Evolutionary conservation across 1,139 yeast species (phyloP).

Genomic region (Blastobotrys arbuscula): DNA sequence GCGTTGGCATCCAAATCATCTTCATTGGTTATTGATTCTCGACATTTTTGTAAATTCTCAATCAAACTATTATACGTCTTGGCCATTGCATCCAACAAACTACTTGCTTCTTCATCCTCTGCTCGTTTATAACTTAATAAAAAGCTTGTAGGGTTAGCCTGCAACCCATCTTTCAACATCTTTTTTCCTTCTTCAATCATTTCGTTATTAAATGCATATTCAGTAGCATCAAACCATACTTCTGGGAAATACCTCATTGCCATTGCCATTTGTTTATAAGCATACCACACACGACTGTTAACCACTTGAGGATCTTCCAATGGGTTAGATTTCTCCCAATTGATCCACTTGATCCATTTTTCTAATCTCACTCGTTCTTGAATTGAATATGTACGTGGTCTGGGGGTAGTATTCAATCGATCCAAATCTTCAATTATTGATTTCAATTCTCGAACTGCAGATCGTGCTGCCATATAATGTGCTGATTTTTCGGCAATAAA

Average conservation of each 20-base stretch:
- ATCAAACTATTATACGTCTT: constrained; percentile 49
- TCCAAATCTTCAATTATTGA: constrained; percentile 47
- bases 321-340: constrained; percentile 71
- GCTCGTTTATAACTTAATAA: constrained; percentile 62
- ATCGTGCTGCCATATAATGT: constrained; percentile 85
- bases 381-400: constrained; percentile 31
- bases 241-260: constrained; percentile 68
- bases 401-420: constrained; percentile 37
- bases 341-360: constrained; percentile 71
- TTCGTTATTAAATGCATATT: constrained; percentile 29
- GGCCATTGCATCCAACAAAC: constrained; percentile 48
- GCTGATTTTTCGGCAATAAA: constrained; percentile 78
- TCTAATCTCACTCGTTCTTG: constrained; percentile 39
- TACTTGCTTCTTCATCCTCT: constrained; percentile 61
- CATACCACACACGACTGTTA: constrained; percentile 61
- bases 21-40: constrained; percentile 24
- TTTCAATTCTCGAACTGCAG: constrained; percentile 68
- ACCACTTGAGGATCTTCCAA: constrained; percentile 47
- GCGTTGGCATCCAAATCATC: constrained; percentile 21
- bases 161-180: constrained; percentile 50
- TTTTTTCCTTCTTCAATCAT: constrained; percentile 32
- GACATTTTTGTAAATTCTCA: constrained; percentile 25
- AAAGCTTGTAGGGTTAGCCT: constrained; percentile 67
- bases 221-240: constrained; percentile 71
- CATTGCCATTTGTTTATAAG: constrained; percentile 66